Evolutionary conservation across 768 basidiomycete genomes (phyloP).

Genomic region (Cyclocybe cylindracea): DNA sequence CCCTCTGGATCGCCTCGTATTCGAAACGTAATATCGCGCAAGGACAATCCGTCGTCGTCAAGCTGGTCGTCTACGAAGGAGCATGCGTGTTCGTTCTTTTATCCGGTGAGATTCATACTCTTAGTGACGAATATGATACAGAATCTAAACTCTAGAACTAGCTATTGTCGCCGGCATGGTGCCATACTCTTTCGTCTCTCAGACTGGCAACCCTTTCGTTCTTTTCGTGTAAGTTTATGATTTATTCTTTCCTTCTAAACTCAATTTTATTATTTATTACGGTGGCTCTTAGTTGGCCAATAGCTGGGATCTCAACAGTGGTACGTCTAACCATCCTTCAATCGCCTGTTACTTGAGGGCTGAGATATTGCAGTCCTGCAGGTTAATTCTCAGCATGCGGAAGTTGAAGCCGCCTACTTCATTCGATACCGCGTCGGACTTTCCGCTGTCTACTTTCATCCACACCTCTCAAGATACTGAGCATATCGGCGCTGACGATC

Average conservation of each 20-base stretch:
- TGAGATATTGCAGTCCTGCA: neutral
- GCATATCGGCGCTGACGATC: too few relatives aligned
- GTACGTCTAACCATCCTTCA: neutral
- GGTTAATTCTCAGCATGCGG: slow-evolving; percentile 1
- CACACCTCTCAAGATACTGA: too few relatives aligned
- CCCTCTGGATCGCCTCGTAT: neutral
- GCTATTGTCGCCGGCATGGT: neutral
- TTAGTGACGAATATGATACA: neutral
- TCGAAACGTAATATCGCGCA: neutral
- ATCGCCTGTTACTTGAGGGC: neutral
- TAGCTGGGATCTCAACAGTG: neutral
- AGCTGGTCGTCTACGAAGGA: neutral
- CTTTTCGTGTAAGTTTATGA: neutral
- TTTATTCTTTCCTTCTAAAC: neutral
- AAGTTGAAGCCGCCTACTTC: neutral
- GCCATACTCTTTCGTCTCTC: neutral
- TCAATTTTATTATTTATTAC: too few relatives aligned
- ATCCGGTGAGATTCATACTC: neutral
- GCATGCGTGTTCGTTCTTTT: neutral
- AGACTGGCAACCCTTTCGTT: neutral
- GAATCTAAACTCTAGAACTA: neutral
- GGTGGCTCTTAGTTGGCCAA: neutral
- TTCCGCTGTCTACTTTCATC: too few relatives aligned
- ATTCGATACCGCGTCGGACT: too few relatives aligned
- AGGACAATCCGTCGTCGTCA: neutral